Evolutionary conservation across 768 basidiomycete genomes (phyloP).

Genomic region (Flagelloscypha sp.): DNA sequence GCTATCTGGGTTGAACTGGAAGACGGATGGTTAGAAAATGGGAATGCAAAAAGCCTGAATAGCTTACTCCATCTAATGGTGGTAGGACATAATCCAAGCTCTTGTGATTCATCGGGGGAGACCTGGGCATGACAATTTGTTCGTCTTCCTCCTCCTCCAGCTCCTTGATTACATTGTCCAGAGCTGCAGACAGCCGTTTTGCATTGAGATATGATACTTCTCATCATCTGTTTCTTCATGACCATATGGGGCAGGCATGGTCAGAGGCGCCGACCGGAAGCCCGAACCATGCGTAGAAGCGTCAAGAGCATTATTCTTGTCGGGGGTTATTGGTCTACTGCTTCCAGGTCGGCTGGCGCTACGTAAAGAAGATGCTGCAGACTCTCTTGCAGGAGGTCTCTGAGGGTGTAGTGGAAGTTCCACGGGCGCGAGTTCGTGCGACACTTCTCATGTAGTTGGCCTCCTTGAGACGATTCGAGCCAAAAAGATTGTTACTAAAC

Average conservation of each 20-base stretch:
- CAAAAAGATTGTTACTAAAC: slow-evolving; percentile 82
- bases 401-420: slow-evolving; percentile 39
- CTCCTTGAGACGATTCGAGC: slow-evolving; percentile 72
- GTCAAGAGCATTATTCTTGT: slow-evolving; percentile 31
- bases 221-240: slow-evolving; percentile 30
- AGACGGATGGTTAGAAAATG: not conserved
- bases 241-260: slow-evolving; percentile 28
- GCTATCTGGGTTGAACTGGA: slow-evolving; percentile 9
- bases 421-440: slow-evolving; percentile 31
- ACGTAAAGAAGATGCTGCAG: slow-evolving; percentile 36
- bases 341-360: too few relatives aligned
- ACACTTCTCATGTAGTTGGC: slow-evolving; percentile 60
- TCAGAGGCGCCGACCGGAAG: slow-evolving; percentile 34
- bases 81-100: slow-evolving; percentile 23
- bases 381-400: slow-evolving; percentile 32
- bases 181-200: slow-evolving; percentile 61
- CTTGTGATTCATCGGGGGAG: slow-evolving; percentile 38
- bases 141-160: slow-evolving; percentile 67
- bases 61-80: slow-evolving; percentile 21
- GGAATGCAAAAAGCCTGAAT: slow-evolving; percentile 2
- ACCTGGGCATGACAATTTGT: slow-evolving; percentile 68
- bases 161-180: slow-evolving; percentile 71
- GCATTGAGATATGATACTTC: slow-evolving; percentile 40
- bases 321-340: slow-evolving; percentile 49
- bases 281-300: slow-evolving; percentile 33